phyloP scores from a whole-genome alignment of 108 stramenopile species.

The Skeletonema menzelii region DNA sequence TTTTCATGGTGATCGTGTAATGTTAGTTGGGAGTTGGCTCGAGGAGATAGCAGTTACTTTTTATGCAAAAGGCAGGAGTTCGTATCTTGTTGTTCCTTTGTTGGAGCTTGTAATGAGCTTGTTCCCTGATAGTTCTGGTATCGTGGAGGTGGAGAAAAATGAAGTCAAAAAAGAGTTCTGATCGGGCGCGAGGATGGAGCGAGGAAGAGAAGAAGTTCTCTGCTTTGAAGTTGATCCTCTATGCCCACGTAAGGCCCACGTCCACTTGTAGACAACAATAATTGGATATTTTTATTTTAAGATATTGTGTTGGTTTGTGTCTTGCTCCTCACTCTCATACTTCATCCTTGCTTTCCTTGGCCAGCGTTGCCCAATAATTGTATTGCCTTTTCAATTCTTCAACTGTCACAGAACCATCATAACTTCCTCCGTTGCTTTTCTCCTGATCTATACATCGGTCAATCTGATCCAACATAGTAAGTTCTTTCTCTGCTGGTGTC shows the following conservation, averaged over 20 bases:
- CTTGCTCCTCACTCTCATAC: neutral
- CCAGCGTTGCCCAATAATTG: slow-evolving; percentile 24
- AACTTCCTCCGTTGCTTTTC: neutral
- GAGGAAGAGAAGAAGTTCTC: neutral
- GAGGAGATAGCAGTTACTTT: neutral
- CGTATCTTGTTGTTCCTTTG: too few relatives aligned
- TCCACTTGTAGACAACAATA: too few relatives aligned
- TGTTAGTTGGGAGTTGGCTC: too few relatives aligned
- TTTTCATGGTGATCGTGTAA: neutral
- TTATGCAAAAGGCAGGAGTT: too few relatives aligned
- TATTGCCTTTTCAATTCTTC: slow-evolving; percentile 38
- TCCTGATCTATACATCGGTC: slow-evolving; percentile 40
- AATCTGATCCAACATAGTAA: slow-evolving; percentile 55
- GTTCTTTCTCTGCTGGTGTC: slow-evolving; percentile 51
- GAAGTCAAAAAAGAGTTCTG: too few relatives aligned
- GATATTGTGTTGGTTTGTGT: too few relatives aligned
- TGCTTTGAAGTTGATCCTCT: neutral
- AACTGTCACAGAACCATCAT: slow-evolving; percentile 35
- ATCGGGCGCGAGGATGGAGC: too few relatives aligned
- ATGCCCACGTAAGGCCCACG: neutral
- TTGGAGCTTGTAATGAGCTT: too few relatives aligned
- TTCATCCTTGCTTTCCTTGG: neutral
- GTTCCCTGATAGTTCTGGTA: too few relatives aligned
- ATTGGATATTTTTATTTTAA: neutral
- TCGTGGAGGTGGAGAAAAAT: too few relatives aligned